Evolutionary conservation across 164 flowering plant species (phyloP), one percentile per base, ranked within the genome.

Genomic region (Nelumbo lutea): DNA sequence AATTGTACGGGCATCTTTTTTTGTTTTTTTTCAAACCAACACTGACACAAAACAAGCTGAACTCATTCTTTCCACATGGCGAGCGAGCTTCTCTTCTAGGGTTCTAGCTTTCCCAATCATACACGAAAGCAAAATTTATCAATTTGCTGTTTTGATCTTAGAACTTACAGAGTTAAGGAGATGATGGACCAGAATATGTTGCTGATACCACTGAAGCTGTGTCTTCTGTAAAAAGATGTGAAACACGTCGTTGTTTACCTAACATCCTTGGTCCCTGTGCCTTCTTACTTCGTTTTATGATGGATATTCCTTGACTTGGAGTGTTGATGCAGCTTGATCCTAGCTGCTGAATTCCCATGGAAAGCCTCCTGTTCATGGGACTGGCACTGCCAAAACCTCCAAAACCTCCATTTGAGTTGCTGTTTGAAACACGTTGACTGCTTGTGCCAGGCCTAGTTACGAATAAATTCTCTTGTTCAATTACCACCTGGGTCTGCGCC

Each of bases 181-280:
- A 71, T 10, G 14, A 69, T 52, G 76, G 68, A 65, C 67, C 47
- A 42, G 70, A 73, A 51, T 66, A 58, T 63, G 70, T 56, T 67
- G 89, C 70, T 52, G 97, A 82, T 51, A 86, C 79, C 57, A 86
- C 82, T 69, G 96, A 86, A 72, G 88, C 82, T 56, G 87, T 80
- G 55, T 88, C 89, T 56, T 88, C 93, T 77, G 73, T 27, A 27
- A 27, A 75, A 3, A 66, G 79, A 71, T 73, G 79, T 71, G 85
- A 78, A 72, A 71, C 67, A 67, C 75, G 64, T 15, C 72, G 51
- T 38, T 68, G 73, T 64, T 67, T 80, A 60, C 70, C n/a, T 59
- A 65, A 61, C 55, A 61, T 65, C 64, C 71, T 82, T 58, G 62
- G 74, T 47, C 77, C 73, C 1, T 63, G 75, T 69, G 75, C 48